Percentiles rank a stretch among this genome's conserved stretches.
Evolutionary conservation across 2,329 filamentous ascomycete species (phyloP).

Genomic region (Monilinia fructicola): DNA sequence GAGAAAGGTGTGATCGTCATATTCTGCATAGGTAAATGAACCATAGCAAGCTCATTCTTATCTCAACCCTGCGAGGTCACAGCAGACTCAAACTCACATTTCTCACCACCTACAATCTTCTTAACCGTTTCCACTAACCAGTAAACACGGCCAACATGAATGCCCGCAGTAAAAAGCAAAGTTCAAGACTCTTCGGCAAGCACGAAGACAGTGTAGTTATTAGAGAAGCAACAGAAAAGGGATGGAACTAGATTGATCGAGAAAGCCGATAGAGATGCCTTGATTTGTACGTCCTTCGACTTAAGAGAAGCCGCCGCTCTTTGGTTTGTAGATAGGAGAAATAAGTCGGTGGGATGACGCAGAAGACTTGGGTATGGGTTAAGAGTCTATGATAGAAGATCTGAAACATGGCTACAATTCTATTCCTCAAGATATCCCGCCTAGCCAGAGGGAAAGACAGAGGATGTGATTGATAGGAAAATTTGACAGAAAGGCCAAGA

Average conservation of each 20-base stretch:
- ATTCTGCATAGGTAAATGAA: no score
- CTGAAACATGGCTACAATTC: not conserved
- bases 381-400: no score
- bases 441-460: no score
- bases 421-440: no score
- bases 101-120: not conserved
- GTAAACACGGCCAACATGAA: not conserved
- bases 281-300: not conserved
- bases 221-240: not conserved
- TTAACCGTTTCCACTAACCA: not conserved
- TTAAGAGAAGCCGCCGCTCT: not conserved
- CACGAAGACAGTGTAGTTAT: not conserved
- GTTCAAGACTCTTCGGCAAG: not conserved
- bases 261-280: not conserved
- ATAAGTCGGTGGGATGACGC: not conserved
- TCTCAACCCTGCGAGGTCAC: no score
- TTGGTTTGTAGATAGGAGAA: not conserved
- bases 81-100: not conserved
- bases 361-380: not conserved
- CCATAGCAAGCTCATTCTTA: no score
- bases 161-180: not conserved
- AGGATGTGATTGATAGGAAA: no score
- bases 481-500: no score
- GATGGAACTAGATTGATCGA: not conserved
- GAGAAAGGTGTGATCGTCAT: no score